phyloP scores from a whole-genome alignment of 345 rosid genomes.

The Ceriops zippeliana region DNA sequence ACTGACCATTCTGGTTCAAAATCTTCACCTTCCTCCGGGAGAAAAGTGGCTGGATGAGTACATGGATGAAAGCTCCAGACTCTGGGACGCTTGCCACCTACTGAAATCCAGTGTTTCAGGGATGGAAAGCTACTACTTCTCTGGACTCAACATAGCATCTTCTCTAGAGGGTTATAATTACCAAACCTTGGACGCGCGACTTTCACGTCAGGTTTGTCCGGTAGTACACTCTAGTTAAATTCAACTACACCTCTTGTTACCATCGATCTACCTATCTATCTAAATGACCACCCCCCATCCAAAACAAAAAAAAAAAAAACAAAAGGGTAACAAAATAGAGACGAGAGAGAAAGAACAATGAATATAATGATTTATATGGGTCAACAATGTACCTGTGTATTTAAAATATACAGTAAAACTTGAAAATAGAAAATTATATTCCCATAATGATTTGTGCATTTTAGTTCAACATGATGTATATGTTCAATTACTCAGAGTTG shows the following conservation, averaged over 20 bases:
- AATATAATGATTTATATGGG: no score
- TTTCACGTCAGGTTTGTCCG: conserved; percentile 44
- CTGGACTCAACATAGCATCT: conserved; percentile 38
- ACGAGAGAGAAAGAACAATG: no score
- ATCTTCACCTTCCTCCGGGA: conserved; percentile 56
- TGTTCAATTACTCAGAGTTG: background rate
- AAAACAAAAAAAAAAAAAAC: no score
- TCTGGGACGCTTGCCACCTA: conserved; percentile 56
- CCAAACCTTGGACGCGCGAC: conserved; percentile 28
- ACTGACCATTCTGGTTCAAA: conserved; percentile 48
- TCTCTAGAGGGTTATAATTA: conserved; percentile 27
- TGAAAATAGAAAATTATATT: no score
- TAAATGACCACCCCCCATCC: no score
- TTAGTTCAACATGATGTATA: background rate
- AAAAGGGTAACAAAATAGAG: no score
- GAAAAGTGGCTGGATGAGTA: conserved; percentile 71
- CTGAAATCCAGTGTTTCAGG: conserved; percentile 48
- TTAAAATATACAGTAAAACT: no score
- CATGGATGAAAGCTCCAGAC: conserved; percentile 67
- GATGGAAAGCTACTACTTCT: conserved; percentile 37
- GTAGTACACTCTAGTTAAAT: background rate
- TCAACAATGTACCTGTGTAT: no score
- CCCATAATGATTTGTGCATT: no score
- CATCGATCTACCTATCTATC: no score
- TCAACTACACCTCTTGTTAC: background rate